Conservation (phyloP, 352 stramenopile genomes). For the Halophytophthora polymorphica region DNA sequence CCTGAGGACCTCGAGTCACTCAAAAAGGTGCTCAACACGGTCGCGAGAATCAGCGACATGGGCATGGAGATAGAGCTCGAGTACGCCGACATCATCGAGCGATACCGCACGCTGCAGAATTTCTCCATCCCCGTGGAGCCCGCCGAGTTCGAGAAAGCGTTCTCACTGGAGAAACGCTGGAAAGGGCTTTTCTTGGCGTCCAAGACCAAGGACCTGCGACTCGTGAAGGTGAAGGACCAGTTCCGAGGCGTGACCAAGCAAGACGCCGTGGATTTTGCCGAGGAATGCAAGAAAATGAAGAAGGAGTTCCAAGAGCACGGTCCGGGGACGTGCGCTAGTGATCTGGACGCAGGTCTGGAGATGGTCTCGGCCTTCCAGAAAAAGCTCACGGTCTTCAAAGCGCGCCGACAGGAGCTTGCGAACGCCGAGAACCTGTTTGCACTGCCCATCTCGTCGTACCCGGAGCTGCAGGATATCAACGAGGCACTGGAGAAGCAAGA, state of each 20-base stretch:
- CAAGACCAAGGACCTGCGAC: slow-evolving; percentile 92
- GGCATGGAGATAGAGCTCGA: slow-evolving; percentile 95
- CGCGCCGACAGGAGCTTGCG: slow-evolving; percentile 80
- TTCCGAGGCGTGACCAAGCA: slow-evolving; percentile 93
- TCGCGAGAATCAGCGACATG: slow-evolving; percentile 83
- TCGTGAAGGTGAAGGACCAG: slow-evolving; percentile 93
- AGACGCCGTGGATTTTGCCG: slow-evolving; percentile 85
- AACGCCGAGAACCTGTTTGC: slow-evolving; percentile 95
- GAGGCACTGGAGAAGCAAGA: slow-evolving; percentile 87
- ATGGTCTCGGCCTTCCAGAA: slow-evolving; percentile 86
- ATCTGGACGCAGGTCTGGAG: slow-evolving; percentile 89
- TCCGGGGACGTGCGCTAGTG: slow-evolving; percentile 74
- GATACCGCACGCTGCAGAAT: slow-evolving; percentile 85
- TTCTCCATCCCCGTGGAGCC: slow-evolving; percentile 81
- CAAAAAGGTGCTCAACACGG: slow-evolving; percentile 92
- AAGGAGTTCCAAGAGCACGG: slow-evolving; percentile 85
- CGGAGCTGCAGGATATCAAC: slow-evolving; percentile 85
- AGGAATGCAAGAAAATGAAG: slow-evolving; percentile 85
- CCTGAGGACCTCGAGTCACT: slow-evolving; percentile 90
- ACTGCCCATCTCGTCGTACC: slow-evolving; percentile 89
- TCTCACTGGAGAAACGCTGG: slow-evolving; percentile 85
- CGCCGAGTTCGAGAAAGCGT: slow-evolving; percentile 61
- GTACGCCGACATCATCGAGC: slow-evolving; percentile 91
- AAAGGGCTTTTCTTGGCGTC: slow-evolving; percentile 70
- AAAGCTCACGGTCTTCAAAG: slow-evolving; percentile 73